Evolutionary conservation across 2,329 filamentous ascomycete genomes (phyloP), one percentile per base, ranked within the genome.

Genomic region (Leptosphaerulina australis): DNA sequence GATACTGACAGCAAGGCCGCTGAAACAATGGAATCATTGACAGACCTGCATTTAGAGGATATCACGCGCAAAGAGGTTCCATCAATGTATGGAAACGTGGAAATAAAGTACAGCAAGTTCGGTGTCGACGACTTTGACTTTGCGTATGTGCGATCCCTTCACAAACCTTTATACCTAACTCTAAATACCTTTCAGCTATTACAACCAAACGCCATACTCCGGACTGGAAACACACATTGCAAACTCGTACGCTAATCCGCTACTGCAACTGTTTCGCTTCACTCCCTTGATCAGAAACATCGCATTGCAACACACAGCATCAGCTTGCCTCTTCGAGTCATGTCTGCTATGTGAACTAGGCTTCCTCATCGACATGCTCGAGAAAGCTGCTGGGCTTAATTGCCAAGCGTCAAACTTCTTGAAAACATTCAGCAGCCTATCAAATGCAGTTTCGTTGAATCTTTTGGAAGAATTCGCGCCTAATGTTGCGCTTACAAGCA

Each of bases 81-180:
- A 17, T 83, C 89, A 7, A 90, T 94, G 77, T 99, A 99, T 72
- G 87, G 89, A 58, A 92, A 91, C 64, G 89, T 97, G 9, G 93
- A 97, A 72, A 99, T 99, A 76, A 97, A 97, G 71, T 99, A 97
- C 77, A 97, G 93, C 79, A 95, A 91, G 69, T 99, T 97, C 72
- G 94, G 94, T 15, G 91, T 99, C n/a, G 93, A 97, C 66, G 95
- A 99, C 72, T 99, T 99, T 71, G 94, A 99, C 72, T 99, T 99
- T 74, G 88, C 88, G 86, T 90, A 76, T 64, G 84, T 26, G 11
- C 30, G 37, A 18, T 17, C 18, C 20, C 18, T 31, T 33, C 11
- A 8, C 15, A 9, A 24, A 28, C 11, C 26, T 28, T 4, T 6
- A 4, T 17, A 12, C 8, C 26, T 14, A 2, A 44, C 12, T 18